These are phyloP conservation scores for Cutaneotrichosporon mucoides DNA, from an alignment of 1,284 basidiomycete genomes.

Conservation along the genomic window DNA sequence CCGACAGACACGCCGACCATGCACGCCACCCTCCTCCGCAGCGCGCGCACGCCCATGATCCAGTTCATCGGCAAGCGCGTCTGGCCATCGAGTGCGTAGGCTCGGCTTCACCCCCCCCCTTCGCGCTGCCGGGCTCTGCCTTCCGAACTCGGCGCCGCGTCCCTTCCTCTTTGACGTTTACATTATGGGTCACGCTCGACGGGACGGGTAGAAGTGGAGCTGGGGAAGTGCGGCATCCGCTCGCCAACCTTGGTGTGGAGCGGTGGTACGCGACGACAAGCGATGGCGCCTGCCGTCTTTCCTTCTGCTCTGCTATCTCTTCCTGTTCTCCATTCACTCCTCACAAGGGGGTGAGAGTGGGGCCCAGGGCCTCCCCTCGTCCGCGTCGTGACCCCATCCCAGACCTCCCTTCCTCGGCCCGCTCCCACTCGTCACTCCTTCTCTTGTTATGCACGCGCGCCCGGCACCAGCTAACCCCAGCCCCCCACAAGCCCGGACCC, in stretches of 20 bases:
- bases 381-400: not conserved
- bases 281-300: too few relatives aligned
- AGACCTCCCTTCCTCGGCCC: not conserved
- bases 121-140: not conserved
- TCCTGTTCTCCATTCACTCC: too few relatives aligned
- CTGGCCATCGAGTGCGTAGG: conserved; percentile 54
- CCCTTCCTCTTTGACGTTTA: not conserved
- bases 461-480: conserved; percentile 46
- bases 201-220: too few relatives aligned
- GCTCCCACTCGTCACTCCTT: not conserved
- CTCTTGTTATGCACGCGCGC: not conserved
- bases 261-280: too few relatives aligned
- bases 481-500: conserved; percentile 59
- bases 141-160: not conserved
- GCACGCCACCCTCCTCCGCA: conserved; percentile 28
- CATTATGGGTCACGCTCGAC: too few relatives aligned
- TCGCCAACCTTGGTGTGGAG: too few relatives aligned
- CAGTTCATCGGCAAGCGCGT: conserved; percentile 69
- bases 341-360: too few relatives aligned
- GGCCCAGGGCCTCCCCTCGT: too few relatives aligned
- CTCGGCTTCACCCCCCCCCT: not conserved
- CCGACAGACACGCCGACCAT: conserved; percentile 17
- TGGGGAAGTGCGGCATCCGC: too few relatives aligned
- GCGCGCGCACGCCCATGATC: conserved; percentile 61
- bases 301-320: too few relatives aligned